A percentile compares a stretch with the other conserved stretches of the same genome.
phyloP scores from a whole-genome alignment of 2,329 filamentous ascomycete genomes.

The Ambrosiella xylebori region DNA sequence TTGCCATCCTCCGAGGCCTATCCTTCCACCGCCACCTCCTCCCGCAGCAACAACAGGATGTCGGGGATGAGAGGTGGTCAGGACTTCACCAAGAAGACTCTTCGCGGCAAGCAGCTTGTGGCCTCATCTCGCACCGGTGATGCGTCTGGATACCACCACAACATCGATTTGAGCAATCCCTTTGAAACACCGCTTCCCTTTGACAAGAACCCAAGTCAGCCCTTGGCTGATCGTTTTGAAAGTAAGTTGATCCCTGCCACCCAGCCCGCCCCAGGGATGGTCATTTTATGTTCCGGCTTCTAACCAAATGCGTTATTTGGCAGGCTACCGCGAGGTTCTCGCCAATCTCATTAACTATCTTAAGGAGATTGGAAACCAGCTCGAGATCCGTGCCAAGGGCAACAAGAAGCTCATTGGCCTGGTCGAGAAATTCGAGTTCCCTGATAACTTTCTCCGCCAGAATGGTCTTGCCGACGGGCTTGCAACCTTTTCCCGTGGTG shows the following conservation, averaged over 20 bases:
- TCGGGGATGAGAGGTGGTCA: neutral
- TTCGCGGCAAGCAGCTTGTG: neutral
- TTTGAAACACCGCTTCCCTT: conserved; percentile 86
- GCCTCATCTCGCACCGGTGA: neutral
- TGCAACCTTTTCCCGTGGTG: conserved; percentile 52
- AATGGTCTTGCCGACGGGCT: conserved; percentile 71
- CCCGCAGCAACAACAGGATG: neutral
- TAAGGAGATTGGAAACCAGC: conserved; percentile 74
- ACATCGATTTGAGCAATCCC: conserved; percentile 39
- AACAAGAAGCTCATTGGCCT: conserved; percentile 69
- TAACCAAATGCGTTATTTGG: conserved; percentile 4
- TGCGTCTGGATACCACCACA: neutral
- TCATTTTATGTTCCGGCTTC: neutral
- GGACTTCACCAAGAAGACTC: conserved; percentile 4
- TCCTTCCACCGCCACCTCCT: too few relatives aligned
- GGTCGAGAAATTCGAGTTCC: conserved; percentile 62
- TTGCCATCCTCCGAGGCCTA: neutral
- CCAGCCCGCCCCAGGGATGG: neutral
- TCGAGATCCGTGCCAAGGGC: conserved; percentile 70
- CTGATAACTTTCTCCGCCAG: conserved; percentile 57
- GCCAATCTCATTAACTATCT: conserved; percentile 93
- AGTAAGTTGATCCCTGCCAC: conserved; percentile 31
- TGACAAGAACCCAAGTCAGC: conserved; percentile 70
- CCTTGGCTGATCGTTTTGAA: conserved; percentile 76
- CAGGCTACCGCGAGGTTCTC: conserved; percentile 86